phyloP scores from a whole-genome alignment of 176 grass and related monocot genomes.

The Neostapfia colusana region DNA sequence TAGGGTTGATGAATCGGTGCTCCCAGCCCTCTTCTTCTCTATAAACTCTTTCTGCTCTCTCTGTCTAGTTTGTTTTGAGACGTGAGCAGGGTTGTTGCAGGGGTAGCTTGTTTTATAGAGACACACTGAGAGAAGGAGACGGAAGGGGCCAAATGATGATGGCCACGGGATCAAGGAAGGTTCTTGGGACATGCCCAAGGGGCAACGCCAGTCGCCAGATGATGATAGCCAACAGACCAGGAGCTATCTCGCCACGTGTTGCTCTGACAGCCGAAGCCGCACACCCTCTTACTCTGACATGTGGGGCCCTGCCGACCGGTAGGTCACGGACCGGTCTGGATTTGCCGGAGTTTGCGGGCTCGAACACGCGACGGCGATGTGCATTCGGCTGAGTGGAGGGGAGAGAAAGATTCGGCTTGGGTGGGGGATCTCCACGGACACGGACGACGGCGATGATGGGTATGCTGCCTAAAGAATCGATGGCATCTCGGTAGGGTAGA shows the following conservation, averaged over 20 bases:
- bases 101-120: constrained; percentile 28
- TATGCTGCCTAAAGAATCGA: no score
- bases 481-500: no score
- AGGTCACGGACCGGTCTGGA: neutral
- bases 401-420: no score
- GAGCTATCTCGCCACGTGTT: neutral
- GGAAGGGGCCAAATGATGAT: constrained; percentile 12
- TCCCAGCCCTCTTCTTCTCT: neutral
- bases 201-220: constrained; percentile 20
- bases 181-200: constrained; percentile 30
- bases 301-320: neutral
- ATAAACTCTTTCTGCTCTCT: no score
- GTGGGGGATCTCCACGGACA: no score
- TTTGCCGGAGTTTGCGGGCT: neutral
- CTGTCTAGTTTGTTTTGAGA: neutral
- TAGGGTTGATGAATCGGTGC: neutral
- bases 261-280: neutral
- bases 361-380: neutral
- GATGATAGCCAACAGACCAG: constrained; percentile 11
- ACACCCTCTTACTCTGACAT: neutral
- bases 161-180: constrained; percentile 32
- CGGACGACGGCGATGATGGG: no score
- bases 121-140: no score
- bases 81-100: neutral
- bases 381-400: no score